Evolutionary conservation across 768 basidiomycete genomes (phyloP).

Genomic region (Podaxis mareebaensis): DNA sequence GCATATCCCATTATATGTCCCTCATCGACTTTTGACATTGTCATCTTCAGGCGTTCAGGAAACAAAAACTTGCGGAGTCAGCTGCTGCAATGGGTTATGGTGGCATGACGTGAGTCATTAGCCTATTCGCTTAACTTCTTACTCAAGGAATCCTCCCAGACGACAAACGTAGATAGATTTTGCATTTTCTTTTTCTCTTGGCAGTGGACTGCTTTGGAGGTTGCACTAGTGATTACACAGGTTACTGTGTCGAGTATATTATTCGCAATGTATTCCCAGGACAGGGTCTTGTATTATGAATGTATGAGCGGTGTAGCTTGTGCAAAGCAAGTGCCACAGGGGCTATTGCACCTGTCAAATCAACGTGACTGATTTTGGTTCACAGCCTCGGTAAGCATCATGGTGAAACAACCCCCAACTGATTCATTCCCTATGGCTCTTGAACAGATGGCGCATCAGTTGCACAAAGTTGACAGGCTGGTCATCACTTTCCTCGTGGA

Average conservation of each 20-base stretch:
- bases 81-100: slow-evolving; percentile 61
- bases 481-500: slow-evolving; percentile 72
- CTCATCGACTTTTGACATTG: slow-evolving; percentile 12
- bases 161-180: slow-evolving; percentile 14
- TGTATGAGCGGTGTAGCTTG: not conserved
- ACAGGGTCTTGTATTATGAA: slow-evolving; percentile 9
- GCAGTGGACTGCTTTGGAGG: slow-evolving; percentile 9
- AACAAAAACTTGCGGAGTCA: slow-evolving; percentile 70
- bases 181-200: not conserved
- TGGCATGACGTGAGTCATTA: slow-evolving; percentile 27
- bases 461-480: slow-evolving; percentile 36
- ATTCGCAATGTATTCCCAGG: slow-evolving; percentile 15
- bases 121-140: not conserved
- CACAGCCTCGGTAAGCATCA: not conserved
- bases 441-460: slow-evolving; percentile 11
- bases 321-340: not conserved
- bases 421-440: not conserved
- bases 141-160: not conserved
- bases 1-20: slow-evolving; percentile 22
- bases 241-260: slow-evolving; percentile 5
- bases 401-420: not conserved
- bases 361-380: not conserved
- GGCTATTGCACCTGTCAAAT: not conserved
- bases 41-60: slow-evolving; percentile 63
- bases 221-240: not conserved